Evolutionary conservation across 1,284 basidiomycete genomes (phyloP).

Genomic region (Phaffia rhodozyma): DNA sequence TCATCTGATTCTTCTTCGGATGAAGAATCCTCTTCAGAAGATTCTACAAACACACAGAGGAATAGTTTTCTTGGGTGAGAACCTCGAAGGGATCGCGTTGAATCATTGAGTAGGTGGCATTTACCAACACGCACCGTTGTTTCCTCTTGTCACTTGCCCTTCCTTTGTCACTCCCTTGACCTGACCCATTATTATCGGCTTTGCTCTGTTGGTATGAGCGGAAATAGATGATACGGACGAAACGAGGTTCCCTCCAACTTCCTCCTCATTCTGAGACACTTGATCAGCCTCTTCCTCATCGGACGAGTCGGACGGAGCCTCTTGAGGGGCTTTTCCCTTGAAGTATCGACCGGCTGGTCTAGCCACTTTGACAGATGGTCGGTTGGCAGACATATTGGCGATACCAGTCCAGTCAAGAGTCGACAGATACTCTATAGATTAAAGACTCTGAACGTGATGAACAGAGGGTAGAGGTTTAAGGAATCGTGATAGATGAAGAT

Average conservation of each 20-base stretch:
- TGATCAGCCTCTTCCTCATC: conserved; percentile 44
- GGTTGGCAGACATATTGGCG: too few species aligned
- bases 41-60: not conserved
- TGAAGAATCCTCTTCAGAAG: not conserved
- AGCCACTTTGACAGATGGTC: conserved; percentile 32
- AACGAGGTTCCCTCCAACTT: conserved; percentile 41
- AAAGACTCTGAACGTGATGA: too few species aligned
- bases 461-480: too few species aligned
- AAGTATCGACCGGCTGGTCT: conserved; percentile 64
- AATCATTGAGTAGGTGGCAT: conserved; percentile 26
- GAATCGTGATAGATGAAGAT: too few species aligned
- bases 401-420: too few species aligned
- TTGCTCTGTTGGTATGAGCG: conserved; percentile 32
- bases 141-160: conserved; percentile 57
- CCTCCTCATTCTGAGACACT: conserved; percentile 42
- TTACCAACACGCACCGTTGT: conserved; percentile 45
- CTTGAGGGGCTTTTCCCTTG: conserved; percentile 71
- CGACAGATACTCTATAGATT: too few species aligned
- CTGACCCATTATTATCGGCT: conserved; percentile 19
- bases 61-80: conserved; percentile 3
- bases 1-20: conserved; percentile 30
- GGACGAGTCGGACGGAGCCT: conserved; percentile 34
- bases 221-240: conserved; percentile 44
- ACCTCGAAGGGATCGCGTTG: not conserved
- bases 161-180: conserved; percentile 17